Evolutionary conservation across 257 asterid species (phyloP).

Genomic region (Solanum chiquidenum): DNA sequence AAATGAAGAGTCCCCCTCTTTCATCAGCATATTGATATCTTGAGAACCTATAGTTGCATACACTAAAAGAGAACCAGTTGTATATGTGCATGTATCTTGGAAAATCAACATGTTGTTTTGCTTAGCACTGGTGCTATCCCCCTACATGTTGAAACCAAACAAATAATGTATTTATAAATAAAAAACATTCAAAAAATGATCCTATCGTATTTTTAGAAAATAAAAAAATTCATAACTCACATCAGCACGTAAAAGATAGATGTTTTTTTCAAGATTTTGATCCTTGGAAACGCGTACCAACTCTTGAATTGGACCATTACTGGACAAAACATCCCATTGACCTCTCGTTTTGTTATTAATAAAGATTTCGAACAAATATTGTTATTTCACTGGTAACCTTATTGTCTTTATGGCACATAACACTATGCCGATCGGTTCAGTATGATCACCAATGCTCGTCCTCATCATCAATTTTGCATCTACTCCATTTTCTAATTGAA

Average conservation of each 20-base stretch:
- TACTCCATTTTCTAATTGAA: neutral
- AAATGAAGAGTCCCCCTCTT: neutral
- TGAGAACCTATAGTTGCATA: neutral
- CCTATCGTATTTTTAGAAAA: neutral
- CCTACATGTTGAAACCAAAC: neutral
- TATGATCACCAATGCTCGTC: conserved; percentile 40
- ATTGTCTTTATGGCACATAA: conserved; percentile 59
- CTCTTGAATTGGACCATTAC: neutral
- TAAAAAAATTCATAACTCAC: neutral
- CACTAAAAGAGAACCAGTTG: neutral
- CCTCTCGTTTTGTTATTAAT: neutral
- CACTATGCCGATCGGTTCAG: conserved; percentile 64
- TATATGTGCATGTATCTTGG: neutral
- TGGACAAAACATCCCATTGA: neutral
- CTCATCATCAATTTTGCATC: conserved; percentile 41
- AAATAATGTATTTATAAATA: too few species aligned
- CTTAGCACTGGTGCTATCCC: neutral
- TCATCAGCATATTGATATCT: neutral
- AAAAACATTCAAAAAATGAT: too few species aligned
- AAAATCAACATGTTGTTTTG: neutral
- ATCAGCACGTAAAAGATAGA: neutral
- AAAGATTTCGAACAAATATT: conserved; percentile 12
- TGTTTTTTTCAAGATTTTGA: neutral
- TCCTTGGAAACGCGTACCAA: neutral
- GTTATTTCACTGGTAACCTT: conserved; percentile 52